Conservation (phyloP, 108 stramenopile species). For the Seminavis robusta region DNA sequence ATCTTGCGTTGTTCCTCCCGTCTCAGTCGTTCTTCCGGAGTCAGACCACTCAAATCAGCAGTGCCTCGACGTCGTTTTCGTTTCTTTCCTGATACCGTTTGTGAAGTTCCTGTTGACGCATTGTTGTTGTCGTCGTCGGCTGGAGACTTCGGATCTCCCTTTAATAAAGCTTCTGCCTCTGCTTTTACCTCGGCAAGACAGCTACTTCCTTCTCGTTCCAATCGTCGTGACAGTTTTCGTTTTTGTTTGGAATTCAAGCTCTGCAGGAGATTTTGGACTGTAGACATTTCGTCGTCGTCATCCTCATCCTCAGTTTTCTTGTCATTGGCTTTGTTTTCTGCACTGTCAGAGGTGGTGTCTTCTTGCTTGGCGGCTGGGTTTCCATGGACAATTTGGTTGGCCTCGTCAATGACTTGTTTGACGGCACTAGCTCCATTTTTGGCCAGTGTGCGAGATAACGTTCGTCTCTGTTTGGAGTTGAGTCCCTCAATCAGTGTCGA, state of each 20-base stretch:
- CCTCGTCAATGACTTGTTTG: conserved; percentile 11
- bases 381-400: neutral
- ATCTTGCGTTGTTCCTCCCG: conserved; percentile 59
- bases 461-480: conserved; percentile 62
- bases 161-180: too few species aligned
- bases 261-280: neutral
- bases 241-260: too few species aligned
- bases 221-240: conserved; percentile 28
- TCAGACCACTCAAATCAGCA: conserved; percentile 34
- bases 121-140: conserved; percentile 12
- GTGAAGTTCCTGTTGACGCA: neutral
- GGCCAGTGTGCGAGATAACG: conserved; percentile 10
- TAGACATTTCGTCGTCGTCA: conserved; percentile 2
- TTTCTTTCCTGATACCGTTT: conserved; percentile 25
- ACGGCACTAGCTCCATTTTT: conserved; percentile 3
- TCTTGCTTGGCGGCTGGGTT: conserved; percentile 1
- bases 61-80: conserved; percentile 26
- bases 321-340: conserved; percentile 25
- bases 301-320: conserved; percentile 26
- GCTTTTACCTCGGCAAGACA: conserved; percentile 17
- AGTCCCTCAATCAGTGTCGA: conserved; percentile 52
- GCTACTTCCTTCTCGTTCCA: conserved; percentile 27
- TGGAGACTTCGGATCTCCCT: conserved; percentile 21
- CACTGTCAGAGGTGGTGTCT: conserved; percentile 9
- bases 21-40: conserved; percentile 74